A percentile compares a stretch with the other conserved stretches of the same genome.
Conservation (phyloP, 1,139 yeast genomes). For the Candida tetrigidarum region DNA sequence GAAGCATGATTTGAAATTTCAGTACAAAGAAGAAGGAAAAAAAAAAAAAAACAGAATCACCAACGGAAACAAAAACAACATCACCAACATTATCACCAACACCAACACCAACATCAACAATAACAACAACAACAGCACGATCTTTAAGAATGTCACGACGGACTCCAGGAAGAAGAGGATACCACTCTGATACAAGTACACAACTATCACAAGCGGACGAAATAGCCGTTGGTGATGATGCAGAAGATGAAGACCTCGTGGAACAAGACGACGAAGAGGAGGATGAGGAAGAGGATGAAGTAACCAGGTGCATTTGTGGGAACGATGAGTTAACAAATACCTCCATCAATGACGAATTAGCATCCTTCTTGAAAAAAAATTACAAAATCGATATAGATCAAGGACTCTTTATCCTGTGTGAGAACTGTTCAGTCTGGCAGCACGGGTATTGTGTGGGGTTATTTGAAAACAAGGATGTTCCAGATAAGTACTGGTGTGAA, state of each 20-base stretch:
- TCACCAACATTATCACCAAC: not conserved
- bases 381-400: constrained; percentile 70
- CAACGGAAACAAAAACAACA: not conserved
- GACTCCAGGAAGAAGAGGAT: constrained; percentile 28
- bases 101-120: too few relatives aligned
- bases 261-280: constrained; percentile 35
- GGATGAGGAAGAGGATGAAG: constrained; percentile 65
- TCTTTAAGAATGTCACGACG: constrained; percentile 29
- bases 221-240: constrained; percentile 7
- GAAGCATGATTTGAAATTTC: not conserved
- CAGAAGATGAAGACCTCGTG: constrained; percentile 22
- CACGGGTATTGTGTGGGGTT: constrained; percentile 96
- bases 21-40: not conserved
- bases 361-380: constrained; percentile 48
- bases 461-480: constrained; percentile 70
- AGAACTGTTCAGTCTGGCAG: constrained; percentile 94
- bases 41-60: not conserved
- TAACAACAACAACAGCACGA: not conserved
- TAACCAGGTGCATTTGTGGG: constrained; percentile 90
- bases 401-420: constrained; percentile 88
- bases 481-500: constrained; percentile 95
- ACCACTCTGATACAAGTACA: constrained; percentile 6
- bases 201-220: constrained; percentile 9
- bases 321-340: constrained; percentile 62
- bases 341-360: constrained; percentile 42